These are phyloP conservation scores for Ophiorrhiza pumila DNA, from an alignment of 257 asterid genomes.

Conservation along the genomic window DNA sequence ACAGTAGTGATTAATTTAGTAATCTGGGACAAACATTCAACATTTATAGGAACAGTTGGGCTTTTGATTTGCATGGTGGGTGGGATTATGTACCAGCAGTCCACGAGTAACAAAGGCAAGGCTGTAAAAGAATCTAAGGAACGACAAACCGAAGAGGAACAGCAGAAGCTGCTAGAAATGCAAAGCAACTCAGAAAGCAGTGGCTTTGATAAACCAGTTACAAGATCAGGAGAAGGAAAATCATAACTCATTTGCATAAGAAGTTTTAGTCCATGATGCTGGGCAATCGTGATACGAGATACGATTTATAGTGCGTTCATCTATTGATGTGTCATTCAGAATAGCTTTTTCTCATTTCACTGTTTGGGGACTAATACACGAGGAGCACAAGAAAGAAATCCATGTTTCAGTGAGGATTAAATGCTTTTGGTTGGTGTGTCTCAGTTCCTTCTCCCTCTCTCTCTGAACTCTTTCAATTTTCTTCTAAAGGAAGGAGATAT, in stretches of 20 bases:
- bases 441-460: background rate
- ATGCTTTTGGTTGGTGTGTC: background rate
- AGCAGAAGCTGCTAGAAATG: slow-evolving; percentile 74
- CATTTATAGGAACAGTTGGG: slow-evolving; percentile 78
- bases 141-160: slow-evolving; percentile 59
- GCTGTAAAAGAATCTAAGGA: slow-evolving; percentile 37
- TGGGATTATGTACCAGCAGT: slow-evolving; percentile 83
- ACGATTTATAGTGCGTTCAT: background rate
- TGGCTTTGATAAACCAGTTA: slow-evolving; percentile 35
- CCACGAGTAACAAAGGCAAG: slow-evolving; percentile 55
- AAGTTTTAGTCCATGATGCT: slow-evolving; percentile 9
- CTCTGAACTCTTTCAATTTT: too few relatives aligned
- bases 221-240: slow-evolving; percentile 41
- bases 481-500: background rate
- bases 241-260: slow-evolving; percentile 30
- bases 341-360: background rate
- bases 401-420: background rate
- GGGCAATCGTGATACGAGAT: background rate
- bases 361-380: background rate
- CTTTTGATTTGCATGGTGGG: slow-evolving; percentile 90
- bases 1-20: slow-evolving; percentile 86
- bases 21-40: slow-evolving; percentile 92
- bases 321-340: background rate
- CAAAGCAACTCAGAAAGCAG: slow-evolving; percentile 36
- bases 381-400: background rate